Percentiles rank a stretch among this genome's conserved stretches.
Conservation (phyloP, 225 moss, liverwort and hornwort genomes). For the Physcomitrium patens region DNA sequence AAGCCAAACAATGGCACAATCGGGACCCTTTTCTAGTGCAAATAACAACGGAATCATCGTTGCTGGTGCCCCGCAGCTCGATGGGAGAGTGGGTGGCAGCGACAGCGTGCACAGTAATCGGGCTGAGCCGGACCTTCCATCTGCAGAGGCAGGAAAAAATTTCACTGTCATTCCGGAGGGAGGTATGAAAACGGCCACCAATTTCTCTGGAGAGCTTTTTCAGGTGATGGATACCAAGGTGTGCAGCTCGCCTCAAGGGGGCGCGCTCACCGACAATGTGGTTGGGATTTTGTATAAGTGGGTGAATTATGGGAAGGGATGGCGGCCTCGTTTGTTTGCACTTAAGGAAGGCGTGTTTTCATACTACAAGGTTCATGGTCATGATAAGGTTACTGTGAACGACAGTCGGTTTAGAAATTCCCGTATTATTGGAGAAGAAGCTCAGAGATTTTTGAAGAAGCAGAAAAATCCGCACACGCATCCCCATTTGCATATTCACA, state of each 20-base stretch:
- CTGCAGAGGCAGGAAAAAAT: conserved; percentile 45
- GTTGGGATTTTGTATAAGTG: conserved; percentile 92
- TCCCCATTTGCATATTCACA: background rate
- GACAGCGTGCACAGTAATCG: conserved; percentile 35
- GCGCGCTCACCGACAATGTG: conserved; percentile 61
- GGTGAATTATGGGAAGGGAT: conserved; percentile 99
- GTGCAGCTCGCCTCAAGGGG: conserved; percentile 28
- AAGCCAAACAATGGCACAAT: conserved; percentile 42
- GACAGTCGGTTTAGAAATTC: conserved; percentile 86
- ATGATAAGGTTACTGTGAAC: conserved; percentile 88
- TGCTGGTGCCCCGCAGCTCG: conserved; percentile 16
- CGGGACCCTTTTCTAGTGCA: conserved; percentile 40
- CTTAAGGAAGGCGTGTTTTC: conserved; percentile 90
- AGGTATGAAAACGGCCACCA: conserved; percentile 60
- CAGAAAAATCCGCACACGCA: conserved; percentile 50
- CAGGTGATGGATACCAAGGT: conserved; percentile 56
- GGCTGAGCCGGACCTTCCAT: conserved; percentile 10
- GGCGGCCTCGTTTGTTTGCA: conserved; percentile 95
- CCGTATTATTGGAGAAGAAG: conserved; percentile 89
- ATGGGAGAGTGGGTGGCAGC: conserved; percentile 32
- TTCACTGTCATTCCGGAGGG: conserved; percentile 59
- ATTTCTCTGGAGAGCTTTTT: conserved; percentile 62
- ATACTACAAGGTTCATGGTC: conserved; percentile 98
- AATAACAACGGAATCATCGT: conserved; percentile 32
- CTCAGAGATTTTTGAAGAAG: conserved; percentile 80